Percentiles rank a stretch among this genome's conserved stretches.
These are phyloP conservation scores for Marsdenia floribunda DNA, from an alignment of 257 asterid genomes.

Conservation along the genomic window DNA sequence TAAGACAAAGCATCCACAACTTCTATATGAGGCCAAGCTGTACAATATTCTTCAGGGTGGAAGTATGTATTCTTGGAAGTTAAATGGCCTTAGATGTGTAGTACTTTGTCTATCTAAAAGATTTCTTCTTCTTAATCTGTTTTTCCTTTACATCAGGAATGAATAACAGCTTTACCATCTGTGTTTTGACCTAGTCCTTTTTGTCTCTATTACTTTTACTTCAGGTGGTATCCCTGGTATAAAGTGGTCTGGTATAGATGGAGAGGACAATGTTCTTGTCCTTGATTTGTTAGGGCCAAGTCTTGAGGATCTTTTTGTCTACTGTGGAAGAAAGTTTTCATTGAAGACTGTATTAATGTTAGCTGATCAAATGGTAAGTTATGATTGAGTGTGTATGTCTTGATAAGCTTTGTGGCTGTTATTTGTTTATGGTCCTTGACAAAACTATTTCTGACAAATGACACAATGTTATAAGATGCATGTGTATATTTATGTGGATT, in stretches of 20 bases:
- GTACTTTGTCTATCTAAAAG: background rate
- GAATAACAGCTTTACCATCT: background rate
- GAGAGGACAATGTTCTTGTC: conserved; percentile 69
- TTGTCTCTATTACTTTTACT: conserved; percentile 18
- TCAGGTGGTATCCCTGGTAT: conserved; percentile 67
- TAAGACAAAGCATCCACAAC: conserved; percentile 89
- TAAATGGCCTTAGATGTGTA: background rate
- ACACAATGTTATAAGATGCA: background rate
- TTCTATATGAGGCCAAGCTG: conserved; percentile 87
- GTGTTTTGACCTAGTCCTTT: background rate
- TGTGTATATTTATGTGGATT: background rate
- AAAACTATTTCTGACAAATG: background rate
- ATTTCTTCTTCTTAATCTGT: background rate
- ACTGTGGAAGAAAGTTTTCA: conserved; percentile 69
- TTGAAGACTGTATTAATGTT: conserved; percentile 81
- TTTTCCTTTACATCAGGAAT: background rate
- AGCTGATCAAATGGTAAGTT: conserved; percentile 74
- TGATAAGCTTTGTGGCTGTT: background rate
- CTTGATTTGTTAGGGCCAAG: conserved; percentile 88
- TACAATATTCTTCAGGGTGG: conserved; percentile 91
- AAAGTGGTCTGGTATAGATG: conserved; percentile 85
- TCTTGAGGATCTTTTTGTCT: conserved; percentile 79
- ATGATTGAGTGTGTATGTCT: background rate
- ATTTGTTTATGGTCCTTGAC: background rate
- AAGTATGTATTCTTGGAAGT: conserved; percentile 48